Evolutionary conservation across 2,329 filamentous ascomycete species (phyloP).

Genomic region (Stachybotrys elegans): DNA sequence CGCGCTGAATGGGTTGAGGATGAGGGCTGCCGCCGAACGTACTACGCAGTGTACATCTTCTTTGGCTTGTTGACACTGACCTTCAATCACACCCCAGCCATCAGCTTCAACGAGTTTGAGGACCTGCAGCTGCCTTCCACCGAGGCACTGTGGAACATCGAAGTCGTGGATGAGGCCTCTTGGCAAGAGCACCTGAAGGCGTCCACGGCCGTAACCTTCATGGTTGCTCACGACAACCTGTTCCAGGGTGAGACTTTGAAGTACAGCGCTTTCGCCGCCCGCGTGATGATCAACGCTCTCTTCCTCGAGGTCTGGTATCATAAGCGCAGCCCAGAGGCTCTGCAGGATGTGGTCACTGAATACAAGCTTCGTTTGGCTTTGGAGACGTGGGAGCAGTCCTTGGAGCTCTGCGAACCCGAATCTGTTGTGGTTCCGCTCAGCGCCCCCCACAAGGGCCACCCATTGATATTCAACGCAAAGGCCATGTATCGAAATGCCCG

Average conservation of each 20-base stretch:
- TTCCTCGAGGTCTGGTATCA: slow-evolving; percentile 99
- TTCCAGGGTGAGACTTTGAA: slow-evolving; percentile 88
- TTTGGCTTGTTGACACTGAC: slow-evolving; percentile 92
- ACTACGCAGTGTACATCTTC: slow-evolving; percentile 99
- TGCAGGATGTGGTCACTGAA: slow-evolving; percentile 96
- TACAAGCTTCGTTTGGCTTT: slow-evolving; percentile 94
- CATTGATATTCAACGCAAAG: slow-evolving; percentile 96
- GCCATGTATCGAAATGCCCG: slow-evolving; percentile 93
- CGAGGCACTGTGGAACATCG: slow-evolving; percentile 89
- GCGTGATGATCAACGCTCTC: slow-evolving; percentile 97
- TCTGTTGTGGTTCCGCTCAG: slow-evolving; percentile 82
- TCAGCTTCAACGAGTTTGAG: slow-evolving; percentile 98
- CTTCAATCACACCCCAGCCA: slow-evolving; percentile 96
- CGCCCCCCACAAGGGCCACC: slow-evolving; percentile 92
- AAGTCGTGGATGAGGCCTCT: slow-evolving; percentile 68
- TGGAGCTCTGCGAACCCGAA: slow-evolving; percentile 90
- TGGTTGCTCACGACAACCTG: slow-evolving; percentile 88
- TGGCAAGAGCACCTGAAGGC: slow-evolving; percentile 76
- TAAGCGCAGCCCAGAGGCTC: slow-evolving; percentile 94
- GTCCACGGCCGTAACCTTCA: slow-evolving; percentile 76
- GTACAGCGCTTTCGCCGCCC: slow-evolving; percentile 95
- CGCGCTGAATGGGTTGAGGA: slow-evolving; percentile 94
- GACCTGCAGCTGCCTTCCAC: slow-evolving; percentile 87
- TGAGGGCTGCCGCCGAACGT: slow-evolving; percentile 91
- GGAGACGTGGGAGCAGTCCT: slow-evolving; percentile 98